Evolutionary conservation across 2,329 filamentous ascomycete species (phyloP).

Genomic region (Penicillium sp.): DNA sequence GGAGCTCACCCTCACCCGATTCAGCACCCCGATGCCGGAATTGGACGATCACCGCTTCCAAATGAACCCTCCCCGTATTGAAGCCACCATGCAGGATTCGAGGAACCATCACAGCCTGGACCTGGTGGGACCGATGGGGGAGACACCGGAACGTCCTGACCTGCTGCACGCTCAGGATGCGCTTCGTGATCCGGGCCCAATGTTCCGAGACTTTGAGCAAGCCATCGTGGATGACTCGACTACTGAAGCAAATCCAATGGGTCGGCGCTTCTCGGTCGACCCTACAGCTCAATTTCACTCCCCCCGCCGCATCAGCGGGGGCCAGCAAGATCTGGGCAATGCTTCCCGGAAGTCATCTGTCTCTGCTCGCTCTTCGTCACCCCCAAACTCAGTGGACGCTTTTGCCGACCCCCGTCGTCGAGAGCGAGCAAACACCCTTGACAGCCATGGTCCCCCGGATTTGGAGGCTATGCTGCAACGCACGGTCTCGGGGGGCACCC

Average conservation of each 20-base stretch:
- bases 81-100: conserved; percentile 39
- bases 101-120: conserved; percentile 36
- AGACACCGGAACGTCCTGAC: conserved; percentile 49
- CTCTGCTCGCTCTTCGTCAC: conserved; percentile 71
- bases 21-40: conserved; percentile 63
- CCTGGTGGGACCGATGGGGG: conserved; percentile 50
- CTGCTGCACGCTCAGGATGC: conserved; percentile 50
- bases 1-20: conserved; percentile 58
- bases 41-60: conserved; percentile 79
- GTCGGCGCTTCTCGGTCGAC: conserved; percentile 44
- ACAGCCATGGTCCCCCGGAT: conserved; percentile 57
- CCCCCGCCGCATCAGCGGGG: conserved; percentile 36
- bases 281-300: conserved; percentile 36
- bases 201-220: conserved; percentile 80
- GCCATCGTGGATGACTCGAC: conserved; percentile 71
- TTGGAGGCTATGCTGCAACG: conserved; percentile 64
- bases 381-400: conserved; percentile 95
- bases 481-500: conserved; percentile 68
- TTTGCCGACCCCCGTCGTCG: conserved; percentile 89
- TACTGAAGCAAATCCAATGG: conserved; percentile 36
- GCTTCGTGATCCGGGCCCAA: conserved; percentile 44
- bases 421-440: conserved; percentile 69
- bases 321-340: conserved; percentile 39
- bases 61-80: conserved; percentile 38
- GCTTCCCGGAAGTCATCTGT: conserved; percentile 50